phyloP scores from a whole-genome alignment of 805 yeast genomes.

The Cephaloascus fragrans region DNA sequence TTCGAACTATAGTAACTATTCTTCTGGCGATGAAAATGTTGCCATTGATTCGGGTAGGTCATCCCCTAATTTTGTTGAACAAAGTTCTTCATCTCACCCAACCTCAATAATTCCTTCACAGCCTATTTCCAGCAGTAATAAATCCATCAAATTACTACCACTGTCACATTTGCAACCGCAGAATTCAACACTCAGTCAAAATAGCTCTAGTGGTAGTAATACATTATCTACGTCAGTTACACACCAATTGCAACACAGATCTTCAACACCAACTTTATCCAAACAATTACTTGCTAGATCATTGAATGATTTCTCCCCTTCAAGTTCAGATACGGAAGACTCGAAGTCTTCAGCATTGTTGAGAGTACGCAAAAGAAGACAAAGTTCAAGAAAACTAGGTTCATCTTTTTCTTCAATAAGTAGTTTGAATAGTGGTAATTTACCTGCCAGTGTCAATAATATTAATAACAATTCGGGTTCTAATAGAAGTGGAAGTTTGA shows the following conservation, averaged over 20 bases:
- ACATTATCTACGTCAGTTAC: constrained; percentile 15
- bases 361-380: constrained; percentile 45
- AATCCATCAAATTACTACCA: background rate
- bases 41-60: constrained; percentile 1
- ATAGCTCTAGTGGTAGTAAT: background rate
- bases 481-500: constrained; percentile 1
- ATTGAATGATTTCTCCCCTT: constrained; percentile 30
- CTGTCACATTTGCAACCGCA: background rate
- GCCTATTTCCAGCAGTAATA: background rate
- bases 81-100: background rate
- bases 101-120: background rate
- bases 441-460: constrained; percentile 1
- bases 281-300: constrained; percentile 7
- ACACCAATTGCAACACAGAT: constrained; percentile 6
- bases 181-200: background rate
- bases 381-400: constrained; percentile 30
- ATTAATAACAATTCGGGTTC: constrained; percentile 5
- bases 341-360: constrained; percentile 36
- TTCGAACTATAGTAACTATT: constrained; percentile 18
- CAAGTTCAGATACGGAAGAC: constrained; percentile 64
- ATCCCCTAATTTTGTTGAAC: constrained; percentile 5
- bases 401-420: constrained; percentile 13
- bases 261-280: constrained; percentile 3
- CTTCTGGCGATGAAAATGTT: constrained; percentile 19
- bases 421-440: background rate